A percentile compares a stretch with the other conserved stretches of the same genome.
phyloP scores from a whole-genome alignment of 2,329 filamentous ascomycete genomes.

The Sphaceloma murrayae region DNA sequence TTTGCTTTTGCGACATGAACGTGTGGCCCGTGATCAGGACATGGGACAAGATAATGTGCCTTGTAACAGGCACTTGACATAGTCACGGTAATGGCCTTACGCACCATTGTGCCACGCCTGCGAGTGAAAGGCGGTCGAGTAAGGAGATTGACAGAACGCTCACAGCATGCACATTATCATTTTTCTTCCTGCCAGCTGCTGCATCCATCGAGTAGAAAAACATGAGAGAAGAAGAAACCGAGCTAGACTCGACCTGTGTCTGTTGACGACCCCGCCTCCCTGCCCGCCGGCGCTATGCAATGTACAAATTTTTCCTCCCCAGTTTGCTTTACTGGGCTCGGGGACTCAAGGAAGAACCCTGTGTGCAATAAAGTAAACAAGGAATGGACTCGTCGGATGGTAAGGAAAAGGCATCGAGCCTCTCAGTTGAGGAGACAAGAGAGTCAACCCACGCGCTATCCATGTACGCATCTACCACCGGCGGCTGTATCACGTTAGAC shows the following conservation, averaged over 20 bases:
- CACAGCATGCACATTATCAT: background rate
- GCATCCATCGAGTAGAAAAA: too few species aligned
- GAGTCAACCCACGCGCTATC: slow-evolving; percentile 3
- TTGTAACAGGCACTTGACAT: background rate
- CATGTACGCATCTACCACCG: background rate
- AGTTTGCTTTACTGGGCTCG: background rate
- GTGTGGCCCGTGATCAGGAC: too few species aligned
- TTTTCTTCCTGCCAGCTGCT: background rate
- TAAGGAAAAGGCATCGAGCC: slow-evolving; percentile 6
- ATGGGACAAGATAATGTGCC: too few species aligned
- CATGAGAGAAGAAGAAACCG: background rate
- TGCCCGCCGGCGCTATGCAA: slow-evolving; percentile 4
- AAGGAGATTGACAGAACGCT: background rate
- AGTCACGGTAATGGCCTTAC: background rate
- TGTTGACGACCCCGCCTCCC: background rate
- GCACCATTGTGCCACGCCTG: background rate
- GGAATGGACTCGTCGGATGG: too few species aligned
- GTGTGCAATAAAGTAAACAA: too few species aligned
- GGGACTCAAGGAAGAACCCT: too few species aligned
- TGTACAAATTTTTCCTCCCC: background rate
- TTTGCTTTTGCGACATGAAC: background rate
- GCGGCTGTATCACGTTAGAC: background rate
- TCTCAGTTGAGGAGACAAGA: slow-evolving; percentile 10
- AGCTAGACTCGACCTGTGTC: background rate
- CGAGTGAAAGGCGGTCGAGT: background rate